Percentiles rank a stretch among this genome's conserved stretches.
These are phyloP conservation scores for Physcomitrium patens DNA, from an alignment of 225 moss, liverwort and hornwort species.

Conservation along the genomic window DNA sequence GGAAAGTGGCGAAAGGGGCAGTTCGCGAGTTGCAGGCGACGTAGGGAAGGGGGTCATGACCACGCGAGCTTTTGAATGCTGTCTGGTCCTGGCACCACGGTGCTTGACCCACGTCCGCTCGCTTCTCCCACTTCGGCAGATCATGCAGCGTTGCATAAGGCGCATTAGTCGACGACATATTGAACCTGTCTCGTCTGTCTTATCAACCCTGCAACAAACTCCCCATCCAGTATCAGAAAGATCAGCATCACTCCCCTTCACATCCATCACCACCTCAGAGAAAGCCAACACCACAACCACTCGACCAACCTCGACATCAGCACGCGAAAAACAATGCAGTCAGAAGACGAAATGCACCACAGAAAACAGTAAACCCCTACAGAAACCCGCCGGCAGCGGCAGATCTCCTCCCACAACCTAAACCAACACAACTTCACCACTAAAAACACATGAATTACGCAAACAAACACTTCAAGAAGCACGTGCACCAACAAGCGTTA, in stretches of 20 bases:
- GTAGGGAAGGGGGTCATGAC: conserved; percentile 55
- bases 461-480: not conserved
- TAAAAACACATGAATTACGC: not conserved
- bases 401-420: conserved; percentile 30
- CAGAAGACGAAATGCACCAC: not conserved
- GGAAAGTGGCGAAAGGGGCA: conserved; percentile 61
- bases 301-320: conserved; percentile 9
- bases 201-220: not conserved
- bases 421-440: not conserved
- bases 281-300: not conserved
- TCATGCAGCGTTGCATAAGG: conserved; percentile 61
- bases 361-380: not conserved
- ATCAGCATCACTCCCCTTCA: not conserved
- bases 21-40: conserved; percentile 56
- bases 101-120: conserved; percentile 43
- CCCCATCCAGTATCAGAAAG: conserved; percentile 1
- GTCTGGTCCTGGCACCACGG: conserved; percentile 60
- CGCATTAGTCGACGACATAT: conserved; percentile 48
- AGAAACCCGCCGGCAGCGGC: not conserved
- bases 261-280: not conserved
- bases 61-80: conserved; percentile 36
- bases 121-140: conserved; percentile 59
- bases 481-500: too few species aligned
- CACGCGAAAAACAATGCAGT: not conserved
- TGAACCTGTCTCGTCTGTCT: conserved; percentile 14